Base-by-base conservation (phyloP, 345 rosid genomes). In the Ceriops tagal region DNA sequence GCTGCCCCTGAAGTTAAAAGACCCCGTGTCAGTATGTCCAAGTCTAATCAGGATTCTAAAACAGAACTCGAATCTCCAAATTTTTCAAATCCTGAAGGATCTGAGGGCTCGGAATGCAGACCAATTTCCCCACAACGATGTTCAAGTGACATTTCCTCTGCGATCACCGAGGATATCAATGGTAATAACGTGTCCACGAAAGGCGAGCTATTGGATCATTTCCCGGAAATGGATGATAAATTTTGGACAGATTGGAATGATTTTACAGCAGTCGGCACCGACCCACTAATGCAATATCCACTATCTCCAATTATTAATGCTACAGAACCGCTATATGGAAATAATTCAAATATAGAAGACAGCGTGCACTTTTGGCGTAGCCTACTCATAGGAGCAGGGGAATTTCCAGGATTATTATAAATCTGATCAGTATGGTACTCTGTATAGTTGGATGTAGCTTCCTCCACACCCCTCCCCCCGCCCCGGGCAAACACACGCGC, bases 331-430 rank as follows among this genome's bases (percentile, higher is more conserved):
- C 62, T 75, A 62, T 2, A 47, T 22, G 66, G 4, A 51, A 63
- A 49, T 35, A 66, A 73, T 64, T 78, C 81, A 9, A 74, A 68
- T 61, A 8, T 80, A 65, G 76, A 46, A 70, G 85, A 81, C 53
- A 76, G 74, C 65, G 73, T 77, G 86, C 87, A 83, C 57, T 89
- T 80, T 76, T 87, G 92, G 95, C 68, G 67, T 70, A 79, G 78
- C 47, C 73, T 85, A 47, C 71, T 89, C 65, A 78, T 81, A 32
- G 68, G 69, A 77, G 74, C 78, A 4, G 88, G 80, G 16, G 91
- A 72, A 8, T 55, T 76, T 28, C 73, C 76, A 16, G 83, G 83
- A 64, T 64, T 83, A 19, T 73, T 78, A 6, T 80, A 81, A 56
- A 62, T 82, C 70, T 86, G 68, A 79, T 43, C 49, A 43, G 5